phyloP scores from a whole-genome alignment of 345 rosid species.

The Gossypium mustelinum region DNA sequence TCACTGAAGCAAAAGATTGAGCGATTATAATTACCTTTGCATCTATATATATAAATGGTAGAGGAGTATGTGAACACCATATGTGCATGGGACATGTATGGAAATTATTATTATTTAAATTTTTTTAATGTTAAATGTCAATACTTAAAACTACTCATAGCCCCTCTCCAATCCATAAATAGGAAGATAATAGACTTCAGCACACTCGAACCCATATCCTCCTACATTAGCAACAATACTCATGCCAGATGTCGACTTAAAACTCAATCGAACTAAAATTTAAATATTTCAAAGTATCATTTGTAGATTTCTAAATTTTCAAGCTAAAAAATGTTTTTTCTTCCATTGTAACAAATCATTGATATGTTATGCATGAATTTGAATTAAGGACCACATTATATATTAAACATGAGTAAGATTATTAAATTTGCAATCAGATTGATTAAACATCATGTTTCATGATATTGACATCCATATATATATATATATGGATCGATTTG shows the following conservation, averaged over 20 bases:
- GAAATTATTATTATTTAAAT: background rate
- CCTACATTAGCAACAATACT: fast-evolving
- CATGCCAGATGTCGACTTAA: too few relatives aligned
- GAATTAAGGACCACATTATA: too few relatives aligned
- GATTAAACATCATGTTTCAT: background rate
- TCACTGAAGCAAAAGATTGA: background rate
- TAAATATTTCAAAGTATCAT: too few relatives aligned
- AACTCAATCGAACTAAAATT: too few relatives aligned
- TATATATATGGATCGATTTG: background rate
- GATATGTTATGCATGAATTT: too few relatives aligned
- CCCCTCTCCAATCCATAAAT: fast-evolving
- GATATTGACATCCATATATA: too few relatives aligned
- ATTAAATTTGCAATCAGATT: background rate
- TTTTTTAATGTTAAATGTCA: background rate
- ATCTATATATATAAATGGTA: background rate
- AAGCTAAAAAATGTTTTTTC: too few relatives aligned
- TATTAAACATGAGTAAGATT: background rate
- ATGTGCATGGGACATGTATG: background rate
- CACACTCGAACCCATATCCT: too few relatives aligned
- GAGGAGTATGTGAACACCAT: background rate
- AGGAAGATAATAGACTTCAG: too few relatives aligned
- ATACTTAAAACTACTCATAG: too few relatives aligned
- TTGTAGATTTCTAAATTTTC: too few relatives aligned
- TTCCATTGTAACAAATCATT: too few relatives aligned
- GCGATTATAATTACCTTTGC: background rate